Base-by-base conservation (phyloP, 2,329 filamentous ascomycete genomes). In the Aspergillus pseudotamarii region DNA sequence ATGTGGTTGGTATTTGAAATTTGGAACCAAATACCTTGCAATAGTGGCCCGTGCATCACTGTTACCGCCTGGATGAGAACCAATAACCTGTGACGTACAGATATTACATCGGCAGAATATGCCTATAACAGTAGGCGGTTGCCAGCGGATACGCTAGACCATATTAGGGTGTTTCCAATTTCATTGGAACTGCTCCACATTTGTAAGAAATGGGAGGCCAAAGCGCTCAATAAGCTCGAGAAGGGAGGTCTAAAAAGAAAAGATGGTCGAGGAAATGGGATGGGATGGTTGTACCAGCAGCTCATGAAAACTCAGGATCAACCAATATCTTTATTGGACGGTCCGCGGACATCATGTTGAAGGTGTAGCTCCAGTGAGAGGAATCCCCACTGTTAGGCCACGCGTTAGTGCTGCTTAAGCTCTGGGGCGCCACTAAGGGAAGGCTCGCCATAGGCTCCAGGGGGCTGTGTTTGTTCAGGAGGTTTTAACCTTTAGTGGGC, bases 311-410 rank as follows among this genome's bases (percentile, higher is more conserved):
- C 36, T 30, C 5, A 51, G 4, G 28, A 30, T 1, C 23, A 19
- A 19, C 26, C 11, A 32, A 51, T 34, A 54, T 21, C 14, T n/a
- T 26, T 12, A 54, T 54, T 54, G 32, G 30, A 16, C 50, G 14
- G 28, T 16, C 28, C 12, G 43, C n/a, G 11, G 43, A 46, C n/a
- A n/a, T 21, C 43, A 46, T 21, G 19, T 32, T 10, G 19, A n/a
- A 12, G 4, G 50, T n/a, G 28, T 3, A 28, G 21, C 11, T 28
- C 11, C 1, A 10, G 21, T 30, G 57, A 4, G 28, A 26, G 26
- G 26, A 28, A 58, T 23, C 34, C 54, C 62, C 58, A 64, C 58
- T 32, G n/a, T n/a, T 48, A 32, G 63, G 59, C 63, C 63, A 64
- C 63, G 63, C 63, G 63, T 62, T 62, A 61, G 34, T 30, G 36